Evolutionary conservation across 441 rosid species (phyloP), one percentile per base, ranked within the genome.

Genomic region (Euphorbia schlechtendalii): DNA sequence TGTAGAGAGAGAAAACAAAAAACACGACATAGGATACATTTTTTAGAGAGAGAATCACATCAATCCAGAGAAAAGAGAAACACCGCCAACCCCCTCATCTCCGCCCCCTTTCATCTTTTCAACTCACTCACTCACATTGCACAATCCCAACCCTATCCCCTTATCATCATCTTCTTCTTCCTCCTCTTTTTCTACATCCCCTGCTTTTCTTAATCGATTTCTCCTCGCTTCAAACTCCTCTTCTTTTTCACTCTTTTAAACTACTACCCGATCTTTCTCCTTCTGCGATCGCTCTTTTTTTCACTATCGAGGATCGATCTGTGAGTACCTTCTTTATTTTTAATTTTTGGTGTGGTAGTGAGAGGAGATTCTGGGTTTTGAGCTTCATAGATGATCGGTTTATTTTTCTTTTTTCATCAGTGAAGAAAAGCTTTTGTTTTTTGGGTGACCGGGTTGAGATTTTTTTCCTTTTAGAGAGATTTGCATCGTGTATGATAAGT

Each of bases 261-360:
- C 52, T 56, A 32, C 56, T 10, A 25, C 51, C 70, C 60, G 74
- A 73, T 76, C 36, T 53, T 53, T 38, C 41, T 11, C 5, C 15
- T 28, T 20, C 56, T 51, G 51, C 76, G 69, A 65, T 73, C 72
- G 60, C 65, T 69, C 28, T 15, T 36, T n/a, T 73, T 48, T 41
- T 45, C 51, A 27, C 30, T 22, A 36, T 61, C 22, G 64, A 74
- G 69, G 74, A 69, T 79, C 82, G 74, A 77, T 82, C 80, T 67
- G 80, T 65, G 73, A 71, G 81, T 77, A 41, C 3, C 38, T 74
- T 21, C 8, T 34, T 8, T 43, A 9, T 59, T 55, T 38, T 30
- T 18, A 22, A 28, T 65, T 62, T 12, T 6, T 69, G 63, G 45
- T 30, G 41, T 51, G 32, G 30, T 13, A 52, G 48, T 24, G 55